phyloP scores from a whole-genome alignment of 495 filamentous ascomycete genomes.

The Neurospora sp. region DNA sequence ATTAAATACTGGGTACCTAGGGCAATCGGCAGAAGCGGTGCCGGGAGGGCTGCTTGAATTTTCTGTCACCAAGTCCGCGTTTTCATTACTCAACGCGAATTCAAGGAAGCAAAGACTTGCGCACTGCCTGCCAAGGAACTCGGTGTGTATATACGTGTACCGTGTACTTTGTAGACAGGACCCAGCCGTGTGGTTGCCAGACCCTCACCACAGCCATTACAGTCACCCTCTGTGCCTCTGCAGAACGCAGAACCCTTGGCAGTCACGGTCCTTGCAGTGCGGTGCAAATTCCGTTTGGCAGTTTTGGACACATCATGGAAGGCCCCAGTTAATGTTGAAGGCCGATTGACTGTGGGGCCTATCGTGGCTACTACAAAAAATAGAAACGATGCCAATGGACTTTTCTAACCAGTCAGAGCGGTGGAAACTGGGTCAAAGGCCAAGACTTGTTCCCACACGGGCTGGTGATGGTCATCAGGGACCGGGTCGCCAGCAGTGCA shows the following conservation, averaged over 20 bases:
- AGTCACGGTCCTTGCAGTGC: not conserved
- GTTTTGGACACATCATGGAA: not conserved
- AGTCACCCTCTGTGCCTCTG: not conserved
- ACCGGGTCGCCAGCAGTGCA: not conserved
- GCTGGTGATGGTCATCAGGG: not conserved
- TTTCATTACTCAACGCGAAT: slow-evolving; percentile 2
- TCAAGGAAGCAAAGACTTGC: not conserved
- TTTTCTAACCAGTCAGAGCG: not conserved
- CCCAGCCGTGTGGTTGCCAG: not conserved
- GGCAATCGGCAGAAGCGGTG: not conserved
- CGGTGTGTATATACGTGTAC: not conserved
- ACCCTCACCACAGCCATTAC: not conserved
- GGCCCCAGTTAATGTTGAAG: not conserved
- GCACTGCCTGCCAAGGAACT: not conserved
- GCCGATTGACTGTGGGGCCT: not conserved
- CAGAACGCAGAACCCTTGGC: not conserved
- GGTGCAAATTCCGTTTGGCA: not conserved
- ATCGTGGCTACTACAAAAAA: not conserved
- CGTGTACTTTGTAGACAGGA: not conserved
- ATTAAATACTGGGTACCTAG: not conserved
- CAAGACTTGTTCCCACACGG: not conserved
- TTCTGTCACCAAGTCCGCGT: not conserved
- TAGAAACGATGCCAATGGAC: not conserved
- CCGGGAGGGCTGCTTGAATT: not conserved
- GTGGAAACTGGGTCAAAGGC: not conserved